phyloP scores from a whole-genome alignment of 768 basidiomycete species.

The Phlegmacium glaucopus region DNA sequence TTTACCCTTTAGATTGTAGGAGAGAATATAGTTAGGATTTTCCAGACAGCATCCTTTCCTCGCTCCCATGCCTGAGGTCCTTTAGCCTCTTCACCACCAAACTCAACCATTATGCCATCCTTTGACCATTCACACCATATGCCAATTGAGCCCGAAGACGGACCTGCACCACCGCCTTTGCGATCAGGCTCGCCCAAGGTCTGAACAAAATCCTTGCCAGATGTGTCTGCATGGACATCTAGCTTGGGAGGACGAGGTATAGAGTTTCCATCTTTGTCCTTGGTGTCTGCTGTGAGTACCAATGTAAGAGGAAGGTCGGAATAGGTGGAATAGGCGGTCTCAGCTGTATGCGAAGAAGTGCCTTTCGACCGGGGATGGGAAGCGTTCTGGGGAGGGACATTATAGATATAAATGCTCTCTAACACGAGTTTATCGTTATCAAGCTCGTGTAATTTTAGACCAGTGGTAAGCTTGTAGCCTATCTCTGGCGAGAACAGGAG shows the following conservation, averaged over 20 bases:
- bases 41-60: constrained; percentile 81
- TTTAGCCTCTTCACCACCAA: constrained; percentile 72
- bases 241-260: constrained; percentile 36
- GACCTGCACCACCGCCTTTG: constrained; percentile 88
- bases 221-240: constrained; percentile 44
- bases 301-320: constrained; percentile 53
- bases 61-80: constrained; percentile 87
- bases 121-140: constrained; percentile 94
- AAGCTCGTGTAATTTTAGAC: constrained; percentile 33
- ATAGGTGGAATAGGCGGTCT: constrained; percentile 54
- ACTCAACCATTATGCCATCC: constrained; percentile 82
- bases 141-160: constrained; percentile 78
- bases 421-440: constrained; percentile 49
- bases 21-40: constrained; percentile 62
- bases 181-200: constrained; percentile 81
- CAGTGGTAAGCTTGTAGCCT: constrained; percentile 57
- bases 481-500: constrained; percentile 67
- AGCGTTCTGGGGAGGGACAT: constrained; percentile 37
- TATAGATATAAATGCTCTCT: constrained; percentile 84
- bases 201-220: constrained; percentile 76
- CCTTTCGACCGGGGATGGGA: constrained; percentile 26
- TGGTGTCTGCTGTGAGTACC: constrained; percentile 27
- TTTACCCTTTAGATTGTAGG: constrained; percentile 3
- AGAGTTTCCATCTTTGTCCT: constrained; percentile 35
- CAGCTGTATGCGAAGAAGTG: constrained; percentile 41